Conservation (phyloP, 805 yeast genomes). For the Phaffomyces antillensis region DNA sequence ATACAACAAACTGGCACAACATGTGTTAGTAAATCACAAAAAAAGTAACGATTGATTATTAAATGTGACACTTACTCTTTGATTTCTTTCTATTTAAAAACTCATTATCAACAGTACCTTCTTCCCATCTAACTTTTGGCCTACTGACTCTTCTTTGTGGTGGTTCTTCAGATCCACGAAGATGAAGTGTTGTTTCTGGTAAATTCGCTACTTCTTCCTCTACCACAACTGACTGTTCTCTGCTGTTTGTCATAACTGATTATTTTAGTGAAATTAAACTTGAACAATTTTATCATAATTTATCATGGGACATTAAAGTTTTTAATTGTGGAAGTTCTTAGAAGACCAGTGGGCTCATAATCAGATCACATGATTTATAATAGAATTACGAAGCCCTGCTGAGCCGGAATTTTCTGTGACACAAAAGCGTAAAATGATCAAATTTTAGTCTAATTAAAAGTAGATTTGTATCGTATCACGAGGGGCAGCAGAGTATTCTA, state of each 20-base stretch:
- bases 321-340: too few relatives aligned
- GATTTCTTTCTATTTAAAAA: slow-evolving; percentile 82
- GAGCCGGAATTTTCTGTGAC: too few relatives aligned
- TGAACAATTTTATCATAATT: too few relatives aligned
- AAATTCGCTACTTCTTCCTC: neutral
- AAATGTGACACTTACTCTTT: slow-evolving; percentile 40
- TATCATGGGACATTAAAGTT: too few relatives aligned
- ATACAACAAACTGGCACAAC: slow-evolving; percentile 59
- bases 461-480: too few relatives aligned
- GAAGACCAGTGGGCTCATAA: too few relatives aligned
- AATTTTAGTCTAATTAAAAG: too few relatives aligned
- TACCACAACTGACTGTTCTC: neutral
- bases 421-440: too few relatives aligned
- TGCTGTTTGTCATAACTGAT: neutral
- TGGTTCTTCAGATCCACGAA: slow-evolving; percentile 18
- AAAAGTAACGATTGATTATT: too few relatives aligned
- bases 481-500: too few relatives aligned
- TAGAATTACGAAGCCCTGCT: too few relatives aligned
- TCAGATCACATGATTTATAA: too few relatives aligned
- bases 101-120: slow-evolving; percentile 86
- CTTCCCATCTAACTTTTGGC: slow-evolving; percentile 72
- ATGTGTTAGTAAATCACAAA: neutral
- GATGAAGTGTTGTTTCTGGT: slow-evolving; percentile 8
- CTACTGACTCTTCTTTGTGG: slow-evolving; percentile 17
- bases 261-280: neutral